Evolutionary conservation across 805 yeast genomes (phyloP), one percentile per base, ranked within the genome.

Genomic region (Jamesozyma spencerorum): DNA sequence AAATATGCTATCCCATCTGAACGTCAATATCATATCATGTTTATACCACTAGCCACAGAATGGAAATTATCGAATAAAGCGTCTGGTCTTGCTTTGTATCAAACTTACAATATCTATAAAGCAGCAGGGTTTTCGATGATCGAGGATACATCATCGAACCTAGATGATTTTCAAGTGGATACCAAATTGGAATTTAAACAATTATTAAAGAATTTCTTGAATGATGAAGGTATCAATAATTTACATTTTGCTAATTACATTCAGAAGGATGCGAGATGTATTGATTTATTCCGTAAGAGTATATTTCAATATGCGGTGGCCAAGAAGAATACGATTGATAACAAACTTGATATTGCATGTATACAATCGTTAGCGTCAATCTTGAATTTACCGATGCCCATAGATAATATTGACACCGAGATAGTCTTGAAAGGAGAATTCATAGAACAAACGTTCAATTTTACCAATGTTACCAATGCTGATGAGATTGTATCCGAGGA

Each of bases 71-170:
- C 55, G 1, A 39, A 46, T 5, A 44, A 44, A 20, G 54, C 60
- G 1, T 37, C 51, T 24, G 64, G 63, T 2, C 38, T 60, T 19
- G 62, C 61, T 10, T 57, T 62, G 62, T 62, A 57, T 31, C 65
- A 60, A 42, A 57, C 53, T 7, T 60, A 54, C 36, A 51, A 53
- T 13, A 54, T 58, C 1, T 56, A 58, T 38, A 47, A 47, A 14
- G 13, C 17, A 8, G 39, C 50, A 22, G 33, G 38, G n/a, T 37
- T 53, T 18, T 59, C 65, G 7, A 27, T 13, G 20, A 22, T 20
- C 17, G 13, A 32, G 22, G 39, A 29, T 7, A 15, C 26, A 0
- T 11, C 24, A 18, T 8, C 18, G 5, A 30, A 38, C 14, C 15
- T 26, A 11, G 24, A 18, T n/a, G 10, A 13, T 5, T 5, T 11